Percentiles rank a stretch among this genome's conserved stretches.
Conservation (phyloP, 345 rosid species). For the Physaria fendleri region DNA sequence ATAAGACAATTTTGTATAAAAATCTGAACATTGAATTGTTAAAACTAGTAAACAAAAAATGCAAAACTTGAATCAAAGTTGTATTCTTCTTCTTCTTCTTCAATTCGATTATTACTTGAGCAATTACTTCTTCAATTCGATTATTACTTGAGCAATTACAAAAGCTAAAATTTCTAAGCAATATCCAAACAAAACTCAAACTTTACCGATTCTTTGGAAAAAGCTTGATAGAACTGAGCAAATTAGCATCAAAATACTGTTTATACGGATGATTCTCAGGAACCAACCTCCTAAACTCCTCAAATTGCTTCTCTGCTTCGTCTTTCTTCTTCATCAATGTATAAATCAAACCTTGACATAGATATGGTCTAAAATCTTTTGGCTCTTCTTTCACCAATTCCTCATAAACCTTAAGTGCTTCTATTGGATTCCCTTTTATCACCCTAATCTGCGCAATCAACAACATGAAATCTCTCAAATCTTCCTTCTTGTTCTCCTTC, state of each 20-base stretch:
- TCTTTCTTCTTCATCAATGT: slow-evolving; percentile 69
- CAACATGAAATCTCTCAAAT: slow-evolving; percentile 63
- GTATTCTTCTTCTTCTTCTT: too few relatives aligned
- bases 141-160: too few relatives aligned
- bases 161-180: not conserved
- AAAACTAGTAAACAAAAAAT: too few relatives aligned
- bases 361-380: slow-evolving; percentile 76
- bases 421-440: slow-evolving; percentile 49
- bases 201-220: not conserved
- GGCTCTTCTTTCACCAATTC: slow-evolving; percentile 83
- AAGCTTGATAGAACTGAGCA: slow-evolving; percentile 41
- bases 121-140: too few relatives aligned
- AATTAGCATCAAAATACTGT: slow-evolving; percentile 64
- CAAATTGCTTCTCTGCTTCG: slow-evolving; percentile 78
- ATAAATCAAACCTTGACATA: slow-evolving; percentile 81
- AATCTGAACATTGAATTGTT: too few relatives aligned
- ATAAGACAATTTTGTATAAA: too few relatives aligned
- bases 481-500: slow-evolving; percentile 53
- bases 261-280: slow-evolving; percentile 84
- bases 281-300: slow-evolving; percentile 66
- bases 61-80: too few relatives aligned
- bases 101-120: too few relatives aligned
- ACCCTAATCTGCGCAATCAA: slow-evolving; percentile 72
- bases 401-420: slow-evolving; percentile 73
- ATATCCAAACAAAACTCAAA: not conserved